Evolutionary conservation across 1,284 basidiomycete genomes (phyloP), one percentile per base, ranked within the genome.

Genomic region (Rhodotorula sp.): DNA sequence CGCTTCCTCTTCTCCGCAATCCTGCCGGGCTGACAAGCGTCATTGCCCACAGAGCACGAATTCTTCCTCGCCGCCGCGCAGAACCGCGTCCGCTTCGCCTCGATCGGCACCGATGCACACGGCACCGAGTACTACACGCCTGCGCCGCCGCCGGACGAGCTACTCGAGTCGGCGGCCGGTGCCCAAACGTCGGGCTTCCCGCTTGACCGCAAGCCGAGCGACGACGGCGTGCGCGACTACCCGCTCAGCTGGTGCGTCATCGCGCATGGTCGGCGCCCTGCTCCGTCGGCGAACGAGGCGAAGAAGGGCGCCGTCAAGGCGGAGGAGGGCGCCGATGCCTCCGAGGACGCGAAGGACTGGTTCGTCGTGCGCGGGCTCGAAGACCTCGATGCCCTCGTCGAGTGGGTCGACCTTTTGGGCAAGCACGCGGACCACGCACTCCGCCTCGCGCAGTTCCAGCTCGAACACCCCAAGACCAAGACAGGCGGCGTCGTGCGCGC

Each of bases 121-220:
- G 39, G 32, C 37, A 66, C 62, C 37, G 29, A 48, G 13, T 70
- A 70, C 64, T 70, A 66, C 55, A 13, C 62, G 64, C 41, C 55
- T n/a, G 55, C 64, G 15, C 63, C 64, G 12, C 64, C 69, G 27
- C 69, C 69, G 8, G 1, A 27, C 21, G 39, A 27, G 21, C 41
- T 68, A 39, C 50, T 68, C 32, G 3, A 59, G 27, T 59, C 58
- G 50, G 10, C 37, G 22, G 44, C 61, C 9, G 39, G 56, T 27
- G 29, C 56, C 1, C 29, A 46, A 0, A 41, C 66, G 5, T 69
- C 67, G n/a, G 56, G n/a, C 36, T 65, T 67, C 70, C 61, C 61
- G 27, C 54, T 57, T 41, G 46, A 65, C n/a, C 50, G 34, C 60
- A 48, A 64, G 19, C 19, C 55, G 27, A 36, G 46, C 17, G 39